phyloP scores from a whole-genome alignment of 805 yeast species.

The Ascoidea tarda region DNA sequence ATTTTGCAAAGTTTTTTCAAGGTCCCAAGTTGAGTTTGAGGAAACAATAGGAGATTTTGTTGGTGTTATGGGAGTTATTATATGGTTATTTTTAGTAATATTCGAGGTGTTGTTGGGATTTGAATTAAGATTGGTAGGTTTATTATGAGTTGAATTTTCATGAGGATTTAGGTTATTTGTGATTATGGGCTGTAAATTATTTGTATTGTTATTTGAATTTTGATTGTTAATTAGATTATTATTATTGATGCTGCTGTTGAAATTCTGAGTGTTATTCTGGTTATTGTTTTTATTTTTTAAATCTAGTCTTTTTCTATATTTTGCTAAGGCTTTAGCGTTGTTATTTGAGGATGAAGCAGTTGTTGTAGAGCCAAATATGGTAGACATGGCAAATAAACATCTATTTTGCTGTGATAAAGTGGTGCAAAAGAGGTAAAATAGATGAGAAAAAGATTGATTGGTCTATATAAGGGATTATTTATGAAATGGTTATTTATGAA shows the following conservation, averaged over 20 bases:
- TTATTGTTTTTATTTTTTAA: too few relatives aligned
- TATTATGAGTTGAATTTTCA: neutral
- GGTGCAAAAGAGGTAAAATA: too few relatives aligned
- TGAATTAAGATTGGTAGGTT: neutral
- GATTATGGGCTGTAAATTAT: neutral
- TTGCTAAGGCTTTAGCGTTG: neutral
- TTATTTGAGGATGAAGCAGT: neutral
- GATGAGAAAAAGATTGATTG: too few relatives aligned
- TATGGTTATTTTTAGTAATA: too few relatives aligned
- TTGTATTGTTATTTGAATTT: neutral
- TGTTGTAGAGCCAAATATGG: neutral
- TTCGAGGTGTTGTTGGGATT: too few relatives aligned
- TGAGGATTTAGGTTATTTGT: neutral
- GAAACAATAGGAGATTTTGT: too few relatives aligned
- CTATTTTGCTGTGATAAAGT: too few relatives aligned
- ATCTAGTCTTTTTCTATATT: too few relatives aligned
- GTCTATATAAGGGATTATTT: too few relatives aligned
- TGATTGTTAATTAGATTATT: neutral
- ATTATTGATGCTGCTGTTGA: neutral
- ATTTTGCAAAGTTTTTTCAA: slow-evolving; percentile 1
- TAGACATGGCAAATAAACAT: neutral
- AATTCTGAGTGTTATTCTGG: neutral
- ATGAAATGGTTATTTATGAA: too few relatives aligned
- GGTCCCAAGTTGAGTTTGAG: slow-evolving; percentile 1
- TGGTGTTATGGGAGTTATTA: too few relatives aligned